Evolutionary conservation across 1,284 basidiomycete species (phyloP).

Genomic region (Boletellus dicymbophilus): DNA sequence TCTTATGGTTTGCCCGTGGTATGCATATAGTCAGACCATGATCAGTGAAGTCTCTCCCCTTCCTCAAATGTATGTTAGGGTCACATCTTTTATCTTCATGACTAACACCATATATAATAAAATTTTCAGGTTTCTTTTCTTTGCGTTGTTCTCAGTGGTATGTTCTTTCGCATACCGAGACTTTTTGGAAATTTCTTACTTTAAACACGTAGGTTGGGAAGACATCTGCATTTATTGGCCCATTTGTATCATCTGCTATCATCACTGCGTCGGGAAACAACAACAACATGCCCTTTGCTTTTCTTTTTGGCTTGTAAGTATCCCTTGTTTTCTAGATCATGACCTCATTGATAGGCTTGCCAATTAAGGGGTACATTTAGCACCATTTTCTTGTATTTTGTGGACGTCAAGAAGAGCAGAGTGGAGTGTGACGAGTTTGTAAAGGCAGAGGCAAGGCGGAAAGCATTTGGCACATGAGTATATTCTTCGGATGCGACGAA

Average conservation of each 20-base stretch:
- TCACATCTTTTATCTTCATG: background rate
- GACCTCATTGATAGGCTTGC: too few relatives aligned
- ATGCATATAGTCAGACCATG: constrained; percentile 84
- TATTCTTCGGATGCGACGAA: too few relatives aligned
- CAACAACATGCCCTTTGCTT: constrained; percentile 81
- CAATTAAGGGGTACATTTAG: constrained; percentile 67
- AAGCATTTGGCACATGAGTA: constrained; percentile 42
- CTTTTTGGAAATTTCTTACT: background rate
- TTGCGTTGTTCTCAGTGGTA: constrained; percentile 75
- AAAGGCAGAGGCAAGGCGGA: constrained; percentile 51
- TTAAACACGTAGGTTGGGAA: constrained; percentile 54
- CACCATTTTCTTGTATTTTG: constrained; percentile 64
- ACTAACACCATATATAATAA: background rate
- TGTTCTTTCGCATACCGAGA: background rate
- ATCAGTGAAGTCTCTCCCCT: constrained; percentile 81
- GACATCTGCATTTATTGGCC: constrained; percentile 82
- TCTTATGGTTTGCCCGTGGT: constrained; percentile 82
- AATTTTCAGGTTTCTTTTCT: constrained; percentile 67
- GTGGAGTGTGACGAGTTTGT: constrained; percentile 67
- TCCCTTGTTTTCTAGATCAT: background rate
- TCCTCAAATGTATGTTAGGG: constrained; percentile 61
- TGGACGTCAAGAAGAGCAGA: constrained; percentile 72
- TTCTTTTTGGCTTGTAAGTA: constrained; percentile 71
- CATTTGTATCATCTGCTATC: constrained; percentile 75
- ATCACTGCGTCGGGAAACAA: constrained; percentile 72